Evolutionary conservation across 2,329 filamentous ascomycete species (phyloP), one percentile per base, ranked within the genome.

Genomic region (Massarina eburnea): DNA sequence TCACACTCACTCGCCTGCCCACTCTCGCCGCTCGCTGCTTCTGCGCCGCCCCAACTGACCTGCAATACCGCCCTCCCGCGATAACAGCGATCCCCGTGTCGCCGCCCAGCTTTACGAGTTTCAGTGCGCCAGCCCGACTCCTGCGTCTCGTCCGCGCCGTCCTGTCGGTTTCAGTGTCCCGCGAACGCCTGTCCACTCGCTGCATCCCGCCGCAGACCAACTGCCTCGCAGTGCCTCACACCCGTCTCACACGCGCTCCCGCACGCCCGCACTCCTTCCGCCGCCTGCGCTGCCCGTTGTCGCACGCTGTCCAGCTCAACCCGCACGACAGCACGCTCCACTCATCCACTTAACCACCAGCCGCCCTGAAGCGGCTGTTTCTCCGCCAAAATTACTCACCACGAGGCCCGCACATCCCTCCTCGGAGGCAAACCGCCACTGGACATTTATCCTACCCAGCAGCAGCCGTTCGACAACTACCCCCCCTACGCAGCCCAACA

Each of bases 391-490:
- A 80, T 80, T 79, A 71, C 70, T 67, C 75, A 74, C 58, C 78
- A 81, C 73, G 75, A 77, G 65, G 75, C 77, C 45, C 76, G 79
- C 62, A 68, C 77, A 64, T 83, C 80, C 73, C 78, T 84, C 63
- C 73, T 84, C 58, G 80, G 80, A 72, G 78, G 77, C 57, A 76
- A 79, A 58, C 74, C 73, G 41, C n/a, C n/a, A n/a, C 74, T 78
- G 39, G 75, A 80, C 61, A 73, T 75, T 32, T 70, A 75, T 51
- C 70, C 75, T 45, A 72, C 73, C 49, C 74, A 75, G 54, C 58
- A 51, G 48, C 52, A 45, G 51, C 18, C 80, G 74, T 63, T 76
- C 37, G 76, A 48, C 29, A 27, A 43, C 38, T 55, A 52, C 45
- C 54, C 49, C 45, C 45, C 70, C 68, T 76, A 57, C 73, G 78